Evolutionary conservation across 202 grass and related monocot species (phyloP), one percentile per base, ranked within the genome.

Genomic region (Alloteropsis angusta): DNA sequence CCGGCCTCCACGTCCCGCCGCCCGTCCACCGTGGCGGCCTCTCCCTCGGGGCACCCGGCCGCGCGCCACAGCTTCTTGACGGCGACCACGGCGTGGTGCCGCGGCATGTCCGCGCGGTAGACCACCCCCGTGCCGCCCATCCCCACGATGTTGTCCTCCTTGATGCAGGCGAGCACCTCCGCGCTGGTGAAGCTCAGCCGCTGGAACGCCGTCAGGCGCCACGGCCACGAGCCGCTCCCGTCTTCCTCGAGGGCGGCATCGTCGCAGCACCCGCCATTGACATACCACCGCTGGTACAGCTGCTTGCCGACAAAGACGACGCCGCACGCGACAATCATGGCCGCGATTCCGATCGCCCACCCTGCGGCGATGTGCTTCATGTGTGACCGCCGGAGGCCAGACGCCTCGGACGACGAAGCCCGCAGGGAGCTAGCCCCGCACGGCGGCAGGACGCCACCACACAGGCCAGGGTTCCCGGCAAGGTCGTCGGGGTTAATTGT

Each of bases 21-120:
- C 3, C 66, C 58, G 41, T 79, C 67, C 7, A 36, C 22, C 12
- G 72, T 56, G 38, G 75, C 42, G 9, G 60, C 80, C 30, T 60
- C n/a, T n/a, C n/a, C 86, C 38, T 86, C 85, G 11, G 79, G 82
- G 52, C 75, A 85, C 1, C 85, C 82, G 16, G 75, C 87, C 0
- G 82, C 74, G 11, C 88, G 87, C 96, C 96, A 98, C 56, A 98
- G 77, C 82, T 95, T 98, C 84, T 98, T 98, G 9, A 98, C 92
- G 4, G 96, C 96, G 26, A 98, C 87, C 0, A 89, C 75, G 23
- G 85, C 82, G 65, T 98, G 85, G 81, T 98, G 89, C 5, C 87
- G 84, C 0, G 85, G 88, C 87, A 98, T 92, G 28, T 95, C 96
- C 10, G 92, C 96, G 34, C 87, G 93, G 84, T 98, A 98, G 12